phyloP scores from a whole-genome alignment of 805 yeast genomes.

The Metschnikowia peoriensis region DNA sequence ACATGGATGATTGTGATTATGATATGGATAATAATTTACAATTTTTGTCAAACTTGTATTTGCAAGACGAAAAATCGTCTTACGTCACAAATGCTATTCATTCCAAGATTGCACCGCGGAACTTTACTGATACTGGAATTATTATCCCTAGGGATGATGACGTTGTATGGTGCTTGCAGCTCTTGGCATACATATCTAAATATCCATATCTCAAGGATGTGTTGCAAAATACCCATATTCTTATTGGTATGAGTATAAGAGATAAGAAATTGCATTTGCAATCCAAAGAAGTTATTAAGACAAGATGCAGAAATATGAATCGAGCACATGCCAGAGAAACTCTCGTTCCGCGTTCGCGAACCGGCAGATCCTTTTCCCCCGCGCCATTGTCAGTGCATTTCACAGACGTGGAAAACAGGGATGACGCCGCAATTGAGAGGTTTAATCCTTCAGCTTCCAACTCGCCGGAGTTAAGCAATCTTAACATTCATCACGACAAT shows the following conservation, averaged over 20 bases:
- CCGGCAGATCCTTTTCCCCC: constrained; percentile 16
- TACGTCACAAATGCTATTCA: constrained; percentile 26
- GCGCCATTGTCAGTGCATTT: constrained; percentile 12
- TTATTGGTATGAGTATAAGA: constrained; percentile 57
- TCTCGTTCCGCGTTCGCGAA: constrained; percentile 34
- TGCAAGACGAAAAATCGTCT: constrained; percentile 32
- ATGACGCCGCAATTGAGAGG: constrained; percentile 19
- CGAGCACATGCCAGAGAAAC: constrained; percentile 32
- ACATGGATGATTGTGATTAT: constrained; percentile 31
- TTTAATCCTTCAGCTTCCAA: constrained; percentile 36
- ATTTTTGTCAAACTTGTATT: constrained; percentile 39
- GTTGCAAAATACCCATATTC: constrained; percentile 72
- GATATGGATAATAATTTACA: constrained; percentile 44
- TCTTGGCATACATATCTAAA: constrained; percentile 89
- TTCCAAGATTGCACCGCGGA: constrained; percentile 34
- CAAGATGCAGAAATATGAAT: constrained; percentile 29
- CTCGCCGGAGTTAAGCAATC: constrained; percentile 38
- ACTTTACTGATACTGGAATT: constrained; percentile 56
- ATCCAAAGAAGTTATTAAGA: constrained; percentile 35
- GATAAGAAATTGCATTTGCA: constrained; percentile 39
- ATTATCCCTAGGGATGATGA: constrained; percentile 92
- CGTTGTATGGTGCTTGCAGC: constrained; percentile 88
- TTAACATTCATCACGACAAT: constrained; percentile 31
- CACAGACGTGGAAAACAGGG: constrained; percentile 1
- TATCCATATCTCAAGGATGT: constrained; percentile 75